Conservation (phyloP, 345 rosid species). For the Diplotaxis tenuifolia region DNA sequence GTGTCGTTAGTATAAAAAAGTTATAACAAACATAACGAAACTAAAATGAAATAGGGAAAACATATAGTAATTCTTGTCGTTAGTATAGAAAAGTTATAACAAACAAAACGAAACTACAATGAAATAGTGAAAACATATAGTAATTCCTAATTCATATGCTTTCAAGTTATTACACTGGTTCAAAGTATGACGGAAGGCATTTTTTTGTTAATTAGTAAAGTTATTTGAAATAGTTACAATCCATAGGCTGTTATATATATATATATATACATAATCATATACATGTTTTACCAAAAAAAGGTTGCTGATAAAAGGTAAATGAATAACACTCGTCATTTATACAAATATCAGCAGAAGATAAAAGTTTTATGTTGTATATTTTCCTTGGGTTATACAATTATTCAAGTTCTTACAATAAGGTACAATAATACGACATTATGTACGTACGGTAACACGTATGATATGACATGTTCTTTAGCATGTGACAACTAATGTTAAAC, state of each 20-base stretch:
- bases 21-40: not conserved
- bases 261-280: not conserved
- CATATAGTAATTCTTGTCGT: too few species aligned
- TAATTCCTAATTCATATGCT: not conserved
- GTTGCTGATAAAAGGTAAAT: conserved; percentile 2
- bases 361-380: not conserved
- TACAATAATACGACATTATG: conserved; percentile 12
- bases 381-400: not conserved
- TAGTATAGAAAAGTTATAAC: too few species aligned
- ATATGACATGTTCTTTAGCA: not conserved
- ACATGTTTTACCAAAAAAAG: not conserved
- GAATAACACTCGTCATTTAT: not conserved
- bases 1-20: not conserved
- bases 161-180: not conserved
- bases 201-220: not conserved
- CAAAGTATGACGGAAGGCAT: not conserved
- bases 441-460: conserved; percentile 7
- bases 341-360: not conserved
- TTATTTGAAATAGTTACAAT: not conserved
- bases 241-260: not conserved
- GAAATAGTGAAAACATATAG: too few species aligned
- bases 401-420: not conserved
- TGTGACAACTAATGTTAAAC: not conserved
- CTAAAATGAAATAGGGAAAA: not conserved
- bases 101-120: too few species aligned